A percentile compares a stretch with the other conserved stretches of the same genome.
Conservation (phyloP, 116 monocot species). For the Papilionanthe hybrid region DNA sequence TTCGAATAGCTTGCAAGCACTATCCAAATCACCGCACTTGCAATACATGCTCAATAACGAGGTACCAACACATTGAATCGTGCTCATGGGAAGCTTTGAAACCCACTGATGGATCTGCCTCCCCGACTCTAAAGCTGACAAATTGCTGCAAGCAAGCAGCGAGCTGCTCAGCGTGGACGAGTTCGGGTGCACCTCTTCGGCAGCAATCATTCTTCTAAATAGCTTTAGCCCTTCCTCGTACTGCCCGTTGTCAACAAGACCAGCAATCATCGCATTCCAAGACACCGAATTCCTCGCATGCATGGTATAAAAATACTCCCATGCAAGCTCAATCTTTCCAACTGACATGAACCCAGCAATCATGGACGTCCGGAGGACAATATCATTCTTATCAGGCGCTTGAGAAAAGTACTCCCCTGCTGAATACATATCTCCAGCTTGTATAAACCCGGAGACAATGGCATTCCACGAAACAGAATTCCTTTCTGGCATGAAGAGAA, state of each 20-base stretch:
- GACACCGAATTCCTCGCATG: conserved; percentile 43
- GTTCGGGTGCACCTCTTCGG: conserved; percentile 30
- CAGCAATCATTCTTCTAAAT: conserved; percentile 33
- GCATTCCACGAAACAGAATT: conserved; percentile 76
- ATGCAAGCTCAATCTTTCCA: conserved; percentile 34
- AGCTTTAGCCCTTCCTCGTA: conserved; percentile 49
- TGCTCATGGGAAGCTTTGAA: conserved; percentile 26
- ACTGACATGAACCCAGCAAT: conserved; percentile 53
- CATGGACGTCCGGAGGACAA: conserved; percentile 56
- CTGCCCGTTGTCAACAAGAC: conserved; percentile 44
- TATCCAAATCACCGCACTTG: conserved; percentile 59
- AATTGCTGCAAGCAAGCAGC: conserved; percentile 61
- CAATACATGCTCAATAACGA: conserved; percentile 81
- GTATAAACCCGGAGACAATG: conserved; percentile 46
- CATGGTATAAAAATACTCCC: conserved; percentile 43
- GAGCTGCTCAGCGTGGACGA: conserved; percentile 65
- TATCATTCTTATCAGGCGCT: conserved; percentile 41
- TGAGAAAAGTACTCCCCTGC: conserved; percentile 45
- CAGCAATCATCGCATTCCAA: conserved; percentile 80
- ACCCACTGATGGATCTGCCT: conserved; percentile 66
- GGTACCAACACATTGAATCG: conserved; percentile 35
- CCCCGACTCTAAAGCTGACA: conserved; percentile 46
- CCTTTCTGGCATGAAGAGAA: conserved; percentile 41
- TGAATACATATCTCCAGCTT: conserved; percentile 32
- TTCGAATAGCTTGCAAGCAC: conserved; percentile 40